phyloP scores from a whole-genome alignment of 148 eudicot genomes.

The Talinum fruticosum region DNA sequence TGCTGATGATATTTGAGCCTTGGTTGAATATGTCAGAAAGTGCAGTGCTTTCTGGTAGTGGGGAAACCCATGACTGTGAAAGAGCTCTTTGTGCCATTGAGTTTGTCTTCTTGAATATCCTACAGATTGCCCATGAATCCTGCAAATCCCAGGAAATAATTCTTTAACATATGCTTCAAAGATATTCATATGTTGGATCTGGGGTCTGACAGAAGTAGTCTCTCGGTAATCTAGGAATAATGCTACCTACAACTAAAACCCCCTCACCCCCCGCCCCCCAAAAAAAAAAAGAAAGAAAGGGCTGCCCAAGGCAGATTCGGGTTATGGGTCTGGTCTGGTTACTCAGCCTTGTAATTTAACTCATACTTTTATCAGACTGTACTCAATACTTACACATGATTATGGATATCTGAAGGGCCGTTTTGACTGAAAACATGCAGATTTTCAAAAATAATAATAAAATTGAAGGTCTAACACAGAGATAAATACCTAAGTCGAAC shows the following conservation, averaged over 20 bases:
- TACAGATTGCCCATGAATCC: slow-evolving; percentile 95
- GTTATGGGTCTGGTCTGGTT: neutral
- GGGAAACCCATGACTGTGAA: slow-evolving; percentile 61
- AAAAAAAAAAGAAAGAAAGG: too few species aligned
- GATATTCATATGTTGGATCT: too few species aligned
- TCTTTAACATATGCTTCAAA: too few species aligned
- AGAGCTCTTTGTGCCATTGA: slow-evolving; percentile 65
- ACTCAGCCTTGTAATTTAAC: neutral
- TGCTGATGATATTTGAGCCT: slow-evolving; percentile 16
- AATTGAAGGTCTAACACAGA: neutral
- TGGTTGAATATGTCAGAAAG: slow-evolving; percentile 35
- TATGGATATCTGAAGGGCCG: neutral
- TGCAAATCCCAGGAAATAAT: slow-evolving; percentile 21
- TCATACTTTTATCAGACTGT: too few species aligned
- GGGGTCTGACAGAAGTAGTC: neutral
- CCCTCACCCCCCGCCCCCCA: neutral
- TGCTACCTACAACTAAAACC: too few species aligned
- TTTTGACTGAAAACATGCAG: too few species aligned
- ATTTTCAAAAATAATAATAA: too few species aligned
- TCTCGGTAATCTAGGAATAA: neutral
- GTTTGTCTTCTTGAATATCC: slow-evolving; percentile 86
- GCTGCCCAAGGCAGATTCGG: neutral
- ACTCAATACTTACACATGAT: neutral
- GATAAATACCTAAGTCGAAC: neutral
- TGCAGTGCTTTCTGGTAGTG: slow-evolving; percentile 42